These are phyloP conservation scores for Sporisorium iseilematis-ciliati DNA, from an alignment of 1,284 basidiomycete genomes.

Conservation along the genomic window DNA sequence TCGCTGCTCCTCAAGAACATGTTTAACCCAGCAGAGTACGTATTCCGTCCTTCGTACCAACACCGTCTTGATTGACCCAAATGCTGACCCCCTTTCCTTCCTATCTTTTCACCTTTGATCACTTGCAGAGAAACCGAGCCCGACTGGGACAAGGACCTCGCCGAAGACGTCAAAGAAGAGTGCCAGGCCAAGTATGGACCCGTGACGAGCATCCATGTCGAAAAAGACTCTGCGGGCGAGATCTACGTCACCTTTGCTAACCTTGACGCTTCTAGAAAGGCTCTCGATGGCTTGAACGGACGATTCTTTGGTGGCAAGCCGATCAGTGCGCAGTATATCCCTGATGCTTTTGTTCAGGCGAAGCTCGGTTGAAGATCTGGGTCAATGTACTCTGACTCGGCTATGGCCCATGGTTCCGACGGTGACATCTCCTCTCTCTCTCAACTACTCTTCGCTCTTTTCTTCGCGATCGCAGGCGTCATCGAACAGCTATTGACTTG, in stretches of 20 bases:
- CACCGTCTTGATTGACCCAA: not conserved
- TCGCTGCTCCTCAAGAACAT: slow-evolving; percentile 84
- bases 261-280: slow-evolving; percentile 82
- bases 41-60: not conserved
- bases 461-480: slow-evolving; percentile 9
- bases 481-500: not conserved
- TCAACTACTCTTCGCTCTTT: slow-evolving; percentile 1
- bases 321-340: slow-evolving; percentile 64
- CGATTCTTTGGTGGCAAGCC: slow-evolving; percentile 72
- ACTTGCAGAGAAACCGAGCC: slow-evolving; percentile 81
- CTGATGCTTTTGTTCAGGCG: slow-evolving; percentile 56
- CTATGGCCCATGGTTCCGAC: not conserved
- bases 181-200: slow-evolving; percentile 89
- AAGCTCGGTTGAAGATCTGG: slow-evolving; percentile 42
- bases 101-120: not conserved
- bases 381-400: not conserved
- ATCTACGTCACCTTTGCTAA: slow-evolving; percentile 93
- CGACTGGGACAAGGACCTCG: slow-evolving; percentile 96
- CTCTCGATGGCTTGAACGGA: slow-evolving; percentile 88
- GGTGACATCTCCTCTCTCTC: not conserved
- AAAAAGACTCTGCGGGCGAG: slow-evolving; percentile 90
- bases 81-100: not conserved
- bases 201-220: slow-evolving; percentile 89
- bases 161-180: slow-evolving; percentile 94
- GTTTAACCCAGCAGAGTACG: slow-evolving; percentile 88